These are phyloP conservation scores for Aureobasidium sp. DNA, from an alignment of 2,329 filamentous ascomycete genomes.

Conservation along the genomic window DNA sequence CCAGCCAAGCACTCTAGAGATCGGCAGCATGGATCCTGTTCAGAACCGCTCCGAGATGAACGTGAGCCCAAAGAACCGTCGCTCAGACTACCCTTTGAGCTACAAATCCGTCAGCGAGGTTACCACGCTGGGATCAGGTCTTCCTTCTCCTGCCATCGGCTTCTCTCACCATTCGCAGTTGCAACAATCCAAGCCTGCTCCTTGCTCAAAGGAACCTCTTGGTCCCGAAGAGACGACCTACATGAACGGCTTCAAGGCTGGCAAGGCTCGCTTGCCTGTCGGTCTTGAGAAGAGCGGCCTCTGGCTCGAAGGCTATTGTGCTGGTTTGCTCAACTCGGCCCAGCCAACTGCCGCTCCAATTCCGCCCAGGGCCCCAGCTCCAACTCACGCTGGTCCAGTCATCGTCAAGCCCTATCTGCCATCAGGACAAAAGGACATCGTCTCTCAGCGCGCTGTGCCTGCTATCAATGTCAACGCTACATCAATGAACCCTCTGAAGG, in stretches of 20 bases:
- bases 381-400: not conserved
- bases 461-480: constrained; percentile 20
- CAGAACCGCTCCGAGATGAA: constrained; percentile 14
- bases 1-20: not conserved
- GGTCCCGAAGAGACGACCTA: constrained; percentile 17
- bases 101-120: constrained; percentile 9
- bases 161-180: not conserved
- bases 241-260: constrained; percentile 26
- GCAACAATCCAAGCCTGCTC: not conserved
- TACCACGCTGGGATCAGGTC: not conserved
- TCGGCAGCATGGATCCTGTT: constrained; percentile 5
- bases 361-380: not conserved
- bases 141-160: not conserved
- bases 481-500: constrained; percentile 25
- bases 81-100: constrained; percentile 1
- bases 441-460: not conserved
- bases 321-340: constrained; percentile 24
- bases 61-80: constrained; percentile 15
- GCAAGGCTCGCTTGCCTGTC: constrained; percentile 24
- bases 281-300: constrained; percentile 21
- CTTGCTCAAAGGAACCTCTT: not conserved
- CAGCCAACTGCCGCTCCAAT: not conserved
- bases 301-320: constrained; percentile 29
- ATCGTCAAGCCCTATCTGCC: not conserved
- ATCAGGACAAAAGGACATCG: not conserved